These are phyloP conservation scores for Teratosphaeria gauchensis DNA, from an alignment of 2,329 filamentous ascomycete genomes.

Conservation along the genomic window DNA sequence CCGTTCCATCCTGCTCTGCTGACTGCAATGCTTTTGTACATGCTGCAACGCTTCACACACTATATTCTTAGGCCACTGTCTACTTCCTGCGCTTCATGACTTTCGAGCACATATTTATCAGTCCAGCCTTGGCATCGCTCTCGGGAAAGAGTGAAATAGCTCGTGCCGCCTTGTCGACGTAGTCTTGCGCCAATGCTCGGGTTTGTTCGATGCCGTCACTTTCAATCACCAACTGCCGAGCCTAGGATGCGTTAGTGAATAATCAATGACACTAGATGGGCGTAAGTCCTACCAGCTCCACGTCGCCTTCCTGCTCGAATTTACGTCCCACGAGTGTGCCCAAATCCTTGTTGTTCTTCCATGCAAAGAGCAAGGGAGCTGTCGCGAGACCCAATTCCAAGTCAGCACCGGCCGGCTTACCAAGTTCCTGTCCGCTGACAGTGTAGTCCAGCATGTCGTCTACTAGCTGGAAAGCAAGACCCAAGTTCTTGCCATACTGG, in stretches of 20 bases:
- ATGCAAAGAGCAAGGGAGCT: slow-evolving; percentile 87
- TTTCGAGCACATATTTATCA: slow-evolving; percentile 90
- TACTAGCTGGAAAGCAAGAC: slow-evolving; percentile 91
- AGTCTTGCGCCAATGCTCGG: slow-evolving; percentile 78
- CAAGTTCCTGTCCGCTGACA: slow-evolving; percentile 69
- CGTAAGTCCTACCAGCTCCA: slow-evolving; percentile 57
- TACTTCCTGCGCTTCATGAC: slow-evolving; percentile 81
- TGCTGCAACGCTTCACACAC: background rate
- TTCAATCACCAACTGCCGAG: slow-evolving; percentile 70
- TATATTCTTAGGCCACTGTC: background rate
- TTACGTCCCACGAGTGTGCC: slow-evolving; percentile 85
- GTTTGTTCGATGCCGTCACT: slow-evolving; percentile 91
- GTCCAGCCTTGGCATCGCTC: slow-evolving; percentile 85
- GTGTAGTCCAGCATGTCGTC: slow-evolving; percentile 99
- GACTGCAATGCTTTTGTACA: background rate
- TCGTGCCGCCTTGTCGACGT: slow-evolving; percentile 74
- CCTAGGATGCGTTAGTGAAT: slow-evolving; percentile 45
- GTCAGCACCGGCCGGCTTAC: slow-evolving; percentile 91
- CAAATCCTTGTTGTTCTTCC: slow-evolving; percentile 69
- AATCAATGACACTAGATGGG: background rate
- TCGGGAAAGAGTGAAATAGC: slow-evolving; percentile 80
- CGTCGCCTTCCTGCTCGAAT: slow-evolving; percentile 75
- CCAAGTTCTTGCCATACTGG: slow-evolving; percentile 83
- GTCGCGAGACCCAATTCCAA: slow-evolving; percentile 88
- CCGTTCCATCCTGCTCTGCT: background rate